Conservation (phyloP, 345 rosid species). For the Euphorbia tirucalli region DNA sequence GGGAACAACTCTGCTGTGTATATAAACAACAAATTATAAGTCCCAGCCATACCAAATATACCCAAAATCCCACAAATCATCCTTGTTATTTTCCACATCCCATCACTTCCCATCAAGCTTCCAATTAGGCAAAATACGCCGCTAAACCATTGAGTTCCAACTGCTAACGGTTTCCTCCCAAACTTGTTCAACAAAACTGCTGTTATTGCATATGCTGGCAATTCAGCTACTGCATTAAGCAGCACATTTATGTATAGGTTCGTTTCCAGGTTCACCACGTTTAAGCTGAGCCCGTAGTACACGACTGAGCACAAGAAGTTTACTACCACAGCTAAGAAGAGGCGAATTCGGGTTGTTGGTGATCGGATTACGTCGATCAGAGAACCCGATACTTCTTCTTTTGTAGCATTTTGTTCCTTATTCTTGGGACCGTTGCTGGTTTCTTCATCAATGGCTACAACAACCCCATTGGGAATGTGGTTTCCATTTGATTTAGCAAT, state of each 20-base stretch:
- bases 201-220: conserved; percentile 80
- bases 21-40: conserved; percentile 77
- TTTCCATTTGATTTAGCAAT: conserved; percentile 62
- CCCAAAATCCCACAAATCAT: conserved; percentile 75
- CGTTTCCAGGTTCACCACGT: conserved; percentile 83
- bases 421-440: conserved; percentile 19
- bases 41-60: conserved; percentile 86
- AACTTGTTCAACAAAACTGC: conserved; percentile 59
- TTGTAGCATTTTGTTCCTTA: conserved; percentile 14
- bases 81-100: conserved; percentile 61
- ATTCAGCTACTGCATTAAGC: conserved; percentile 74
- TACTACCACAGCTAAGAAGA: conserved; percentile 50
- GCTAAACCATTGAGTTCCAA: conserved; percentile 81
- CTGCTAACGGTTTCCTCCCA: conserved; percentile 78
- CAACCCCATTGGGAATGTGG: conserved; percentile 57
- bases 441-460: conserved; percentile 67
- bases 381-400: conserved; percentile 53
- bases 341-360: conserved; percentile 57
- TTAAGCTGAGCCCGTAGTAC: conserved; percentile 89
- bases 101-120: conserved; percentile 34
- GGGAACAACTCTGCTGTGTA: conserved; percentile 87
- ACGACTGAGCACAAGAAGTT: conserved; percentile 72
- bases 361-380: conserved; percentile 61
- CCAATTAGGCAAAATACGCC: conserved; percentile 67
- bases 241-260: conserved; percentile 73